A percentile compares a stretch with the other conserved stretches of the same genome.
phyloP scores from a whole-genome alignment of 257 asterid genomes.

The Ligustrum vulgare region DNA sequence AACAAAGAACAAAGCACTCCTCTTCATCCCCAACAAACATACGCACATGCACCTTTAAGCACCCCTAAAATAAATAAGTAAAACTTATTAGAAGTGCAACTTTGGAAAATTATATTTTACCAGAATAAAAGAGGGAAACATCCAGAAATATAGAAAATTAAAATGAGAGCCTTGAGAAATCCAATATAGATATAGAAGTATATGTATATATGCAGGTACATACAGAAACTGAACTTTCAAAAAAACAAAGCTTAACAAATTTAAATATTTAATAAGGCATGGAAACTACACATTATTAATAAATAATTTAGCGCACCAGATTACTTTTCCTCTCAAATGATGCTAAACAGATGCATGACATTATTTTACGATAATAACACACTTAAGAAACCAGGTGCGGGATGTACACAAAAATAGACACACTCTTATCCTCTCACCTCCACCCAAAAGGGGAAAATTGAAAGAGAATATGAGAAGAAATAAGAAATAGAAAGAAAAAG shows the following conservation, averaged over 20 bases:
- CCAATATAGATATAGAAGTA: not conserved
- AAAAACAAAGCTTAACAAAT: not conserved
- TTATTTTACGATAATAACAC: not conserved
- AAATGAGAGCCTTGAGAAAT: not conserved
- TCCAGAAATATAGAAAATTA: not conserved
- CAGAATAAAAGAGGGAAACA: not conserved
- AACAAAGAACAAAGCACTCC: not conserved
- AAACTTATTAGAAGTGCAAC: not conserved
- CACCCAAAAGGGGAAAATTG: conserved; percentile 6
- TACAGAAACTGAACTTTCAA: conserved; percentile 7
- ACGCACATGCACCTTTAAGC: not conserved
- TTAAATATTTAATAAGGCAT: not conserved
- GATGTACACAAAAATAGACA: not conserved
- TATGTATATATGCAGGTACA: not conserved
- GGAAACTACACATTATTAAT: not conserved
- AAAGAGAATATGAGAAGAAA: not conserved
- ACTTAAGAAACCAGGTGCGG: not conserved
- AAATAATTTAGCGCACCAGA: not conserved
- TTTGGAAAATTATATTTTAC: not conserved
- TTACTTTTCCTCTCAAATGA: not conserved
- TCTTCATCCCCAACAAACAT: not conserved
- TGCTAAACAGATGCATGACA: not conserved
- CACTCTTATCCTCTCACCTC: not conserved
- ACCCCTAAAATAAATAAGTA: not conserved
- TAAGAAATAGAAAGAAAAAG: not conserved